These are phyloP conservation scores for Arctostaphylos glauca DNA, from an alignment of 148 eudicot species.

Conservation along the genomic window DNA sequence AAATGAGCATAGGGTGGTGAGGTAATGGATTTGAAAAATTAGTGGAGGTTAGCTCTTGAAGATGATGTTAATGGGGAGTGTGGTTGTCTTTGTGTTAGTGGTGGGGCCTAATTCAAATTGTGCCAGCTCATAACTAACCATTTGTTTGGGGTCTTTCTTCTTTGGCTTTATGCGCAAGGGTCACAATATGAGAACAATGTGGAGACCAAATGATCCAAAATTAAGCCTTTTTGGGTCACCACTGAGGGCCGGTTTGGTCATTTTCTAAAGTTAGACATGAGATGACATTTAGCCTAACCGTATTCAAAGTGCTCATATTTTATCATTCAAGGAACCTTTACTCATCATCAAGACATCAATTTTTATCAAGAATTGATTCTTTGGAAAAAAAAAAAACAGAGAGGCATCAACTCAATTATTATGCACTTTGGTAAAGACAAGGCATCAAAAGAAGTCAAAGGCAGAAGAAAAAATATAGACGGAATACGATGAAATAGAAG, in stretches of 20 bases:
- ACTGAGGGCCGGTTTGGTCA: neutral
- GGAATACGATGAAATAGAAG: no score
- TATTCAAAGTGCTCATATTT: neutral
- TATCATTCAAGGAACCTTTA: neutral
- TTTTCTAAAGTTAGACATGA: neutral
- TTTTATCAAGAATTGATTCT: no score
- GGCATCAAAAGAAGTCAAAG: no score
- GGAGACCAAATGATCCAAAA: slow-evolving; percentile 6
- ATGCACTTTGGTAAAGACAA: neutral
- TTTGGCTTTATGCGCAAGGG: neutral
- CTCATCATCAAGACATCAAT: neutral
- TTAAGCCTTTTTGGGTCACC: neutral
- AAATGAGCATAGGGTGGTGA: neutral
- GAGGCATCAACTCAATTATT: neutral
- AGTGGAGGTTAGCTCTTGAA: neutral
- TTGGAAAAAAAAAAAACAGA: neutral
- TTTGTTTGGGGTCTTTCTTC: neutral
- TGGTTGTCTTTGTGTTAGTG: neutral
- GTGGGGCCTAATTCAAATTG: slow-evolving; percentile 11
- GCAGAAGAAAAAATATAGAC: no score
- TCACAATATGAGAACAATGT: neutral
- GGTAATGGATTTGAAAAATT: neutral
- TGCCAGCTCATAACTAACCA: slow-evolving; percentile 24
- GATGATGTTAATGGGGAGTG: neutral
- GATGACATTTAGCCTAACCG: neutral